phyloP scores from a whole-genome alignment of 2,329 filamentous ascomycete species.

The Fusarium nygamai region DNA sequence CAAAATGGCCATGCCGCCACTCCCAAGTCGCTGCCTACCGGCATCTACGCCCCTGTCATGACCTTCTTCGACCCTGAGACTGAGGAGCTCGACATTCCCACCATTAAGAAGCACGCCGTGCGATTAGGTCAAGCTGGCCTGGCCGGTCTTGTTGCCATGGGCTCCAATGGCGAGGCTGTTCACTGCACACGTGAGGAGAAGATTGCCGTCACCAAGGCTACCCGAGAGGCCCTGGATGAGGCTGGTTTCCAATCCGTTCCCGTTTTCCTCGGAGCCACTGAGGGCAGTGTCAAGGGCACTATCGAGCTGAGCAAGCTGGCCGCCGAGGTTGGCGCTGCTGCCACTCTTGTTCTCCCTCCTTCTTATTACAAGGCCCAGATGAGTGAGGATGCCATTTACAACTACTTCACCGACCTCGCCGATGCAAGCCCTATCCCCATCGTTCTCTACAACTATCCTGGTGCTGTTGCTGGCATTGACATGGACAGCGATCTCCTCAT shows the following conservation, averaged over 20 bases:
- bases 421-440: conserved; percentile 80
- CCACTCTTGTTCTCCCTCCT: conserved; percentile 81
- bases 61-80: conserved; percentile 88
- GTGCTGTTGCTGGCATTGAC: conserved; percentile 86
- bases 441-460: conserved; percentile 91
- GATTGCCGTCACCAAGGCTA: conserved; percentile 76
- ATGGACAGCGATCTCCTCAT: conserved; percentile 91
- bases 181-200: conserved; percentile 85
- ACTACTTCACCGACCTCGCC: conserved; percentile 80
- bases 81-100: conserved; percentile 83
- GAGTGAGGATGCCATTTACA: conserved; percentile 76
- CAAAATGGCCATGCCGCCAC: conserved; percentile 44
- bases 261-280: conserved; percentile 83
- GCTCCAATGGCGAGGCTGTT: conserved; percentile 89
- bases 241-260: conserved; percentile 81
- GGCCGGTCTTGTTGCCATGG: conserved; percentile 85
- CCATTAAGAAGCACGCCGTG: conserved; percentile 82
- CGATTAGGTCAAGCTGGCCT: conserved; percentile 81
- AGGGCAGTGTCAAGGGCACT: conserved; percentile 84
- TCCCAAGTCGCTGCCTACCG: conserved; percentile 73
- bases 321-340: conserved; percentile 77
- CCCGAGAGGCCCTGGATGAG: conserved; percentile 82
- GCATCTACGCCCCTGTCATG: conserved; percentile 90
- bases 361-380: conserved; percentile 84
- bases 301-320: conserved; percentile 77